Base-by-base conservation (phyloP, 1,284 basidiomycete species). In the Papiliotrema laurentii region DNA sequence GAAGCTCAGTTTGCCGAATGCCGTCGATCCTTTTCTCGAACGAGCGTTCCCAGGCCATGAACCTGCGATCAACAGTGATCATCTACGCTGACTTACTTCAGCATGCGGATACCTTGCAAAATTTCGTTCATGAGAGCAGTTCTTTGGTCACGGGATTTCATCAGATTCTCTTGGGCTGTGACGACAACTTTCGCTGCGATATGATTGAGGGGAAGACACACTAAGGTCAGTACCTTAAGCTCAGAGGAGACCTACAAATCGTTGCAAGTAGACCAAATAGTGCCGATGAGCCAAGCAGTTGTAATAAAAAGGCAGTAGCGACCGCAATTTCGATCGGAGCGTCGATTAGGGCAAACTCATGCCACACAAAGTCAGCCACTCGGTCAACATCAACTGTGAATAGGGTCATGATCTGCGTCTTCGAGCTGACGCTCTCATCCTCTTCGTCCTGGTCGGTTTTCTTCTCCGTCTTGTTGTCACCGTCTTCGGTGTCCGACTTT, bases 91-190 rank as follows among this genome's bases (percentile, higher is more conserved):
- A 46, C 59, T 83, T 82, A 60, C 78, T 96, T 94, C 61, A 94
- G 81, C 88, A 94, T 93, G n/a, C 89, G 80, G 54, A 96, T 90
- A 3, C 82, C 88, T 43, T 87, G 87, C 6, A 96, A 76, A 47
- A 92, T 82, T 82, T 94, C 91, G 62, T 94, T 94, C 90, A 94
- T 96, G 40, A 94, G 75, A 1, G 85, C 79, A 18, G 92, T 89
- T 42, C 92, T 82, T 72, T 91, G 86, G 61, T 97, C 92, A 19
- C 91, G 81, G 30, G 87, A 81, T 73, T 90, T 91, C 89, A 93
- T 93, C 21, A 96, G 77, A 60, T 86, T 88, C 54, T 94, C 89
- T 66, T 96, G 89, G 0, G 82, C 82, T 42, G 78, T 76, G 13
- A 94, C 85, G 34, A 94, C 86, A 19, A 91, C 76, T 71, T 88